Base-by-base conservation (phyloP, 495 filamentous ascomycete genomes). In the Daldinia bambusicola region DNA sequence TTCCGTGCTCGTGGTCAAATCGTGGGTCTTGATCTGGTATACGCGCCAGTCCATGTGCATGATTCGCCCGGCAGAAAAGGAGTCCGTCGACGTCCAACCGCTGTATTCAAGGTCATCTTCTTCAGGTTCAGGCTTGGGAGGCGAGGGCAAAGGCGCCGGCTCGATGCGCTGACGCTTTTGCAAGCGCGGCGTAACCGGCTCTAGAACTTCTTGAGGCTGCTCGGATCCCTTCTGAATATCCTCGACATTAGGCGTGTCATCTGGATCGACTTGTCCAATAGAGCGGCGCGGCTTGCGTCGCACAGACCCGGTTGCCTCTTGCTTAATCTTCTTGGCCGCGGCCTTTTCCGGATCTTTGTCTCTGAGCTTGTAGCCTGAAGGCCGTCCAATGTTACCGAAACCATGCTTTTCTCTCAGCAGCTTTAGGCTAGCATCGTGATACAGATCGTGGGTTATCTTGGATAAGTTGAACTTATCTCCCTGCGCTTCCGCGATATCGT, bases 321-420 rank as follows among this genome's bases (percentile, higher is more conserved):
- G 72, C 50, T 76, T 77, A 5, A 66, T 45, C 69, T 76, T 77
- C 45, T 63, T 72, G 14, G 68, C 62, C 5, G 51, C 57, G 0
- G 58, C 69, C 63, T 71, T 72, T 37, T 66, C 66, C 16, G 56
- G 56, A 7, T 70, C 57, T 51, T 60, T 77, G 10, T 72, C 66
- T 16, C 66, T 64, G 12, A 75, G 59, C 57, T 77, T 75, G 56
- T 81, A 80, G 0, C 77, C 80, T 0, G 81, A 81, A 7, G 83
- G 83, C 4, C 83, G 74, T 2, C 83, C 83, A 16, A 85, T 84
- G 53, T 82, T 83, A 8, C 79, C 78, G 50, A 81, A 82, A 0
- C 83, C 83, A 59, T 78, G 77, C 75, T 80, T 82, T 13, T 69
- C 61, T 18, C 83, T 77, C n/a, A 84, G 60, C 5, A 69, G 56